phyloP scores from a whole-genome alignment of 306 rosid genomes.

The Styphnolobium japonicum region DNA sequence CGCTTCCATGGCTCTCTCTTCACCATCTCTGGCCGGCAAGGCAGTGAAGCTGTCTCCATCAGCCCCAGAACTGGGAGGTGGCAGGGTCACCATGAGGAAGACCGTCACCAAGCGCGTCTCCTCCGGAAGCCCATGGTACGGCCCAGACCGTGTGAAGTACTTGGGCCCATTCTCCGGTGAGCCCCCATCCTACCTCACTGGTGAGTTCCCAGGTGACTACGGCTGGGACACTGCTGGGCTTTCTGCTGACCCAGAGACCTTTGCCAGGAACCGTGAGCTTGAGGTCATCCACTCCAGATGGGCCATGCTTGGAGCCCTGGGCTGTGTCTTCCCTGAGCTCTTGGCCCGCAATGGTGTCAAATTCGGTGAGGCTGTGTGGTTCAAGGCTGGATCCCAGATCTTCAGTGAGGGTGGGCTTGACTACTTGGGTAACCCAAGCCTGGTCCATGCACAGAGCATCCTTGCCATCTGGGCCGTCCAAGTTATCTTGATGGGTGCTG shows the following conservation, averaged over 20 bases:
- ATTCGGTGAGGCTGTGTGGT: slow-evolving; percentile 91
- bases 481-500: slow-evolving; percentile 82
- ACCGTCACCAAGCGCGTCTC: slow-evolving; percentile 28
- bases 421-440: slow-evolving; percentile 93
- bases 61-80: slow-evolving; percentile 29
- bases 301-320: slow-evolving; percentile 96
- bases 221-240: slow-evolving; percentile 96
- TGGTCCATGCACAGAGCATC: slow-evolving; percentile 92
- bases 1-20: slow-evolving; percentile 80
- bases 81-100: slow-evolving; percentile 66
- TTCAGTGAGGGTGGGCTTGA: slow-evolving; percentile 94
- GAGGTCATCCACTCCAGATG: slow-evolving; percentile 82
- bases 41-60: slow-evolving; percentile 57
- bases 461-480: slow-evolving; percentile 86
- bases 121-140: slow-evolving; percentile 85
- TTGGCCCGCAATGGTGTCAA: slow-evolving; percentile 80
- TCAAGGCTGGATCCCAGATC: slow-evolving; percentile 90
- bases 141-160: slow-evolving; percentile 92
- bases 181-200: slow-evolving; percentile 67
- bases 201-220: slow-evolving; percentile 85
- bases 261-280: slow-evolving; percentile 73
- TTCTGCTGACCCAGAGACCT: slow-evolving; percentile 88
- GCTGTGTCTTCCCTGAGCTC: slow-evolving; percentile 85
- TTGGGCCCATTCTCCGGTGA: slow-evolving; percentile 91
- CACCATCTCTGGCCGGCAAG: slow-evolving; percentile 71